phyloP scores from a whole-genome alignment of 257 asterid genomes.

The Verbena officinalis region DNA sequence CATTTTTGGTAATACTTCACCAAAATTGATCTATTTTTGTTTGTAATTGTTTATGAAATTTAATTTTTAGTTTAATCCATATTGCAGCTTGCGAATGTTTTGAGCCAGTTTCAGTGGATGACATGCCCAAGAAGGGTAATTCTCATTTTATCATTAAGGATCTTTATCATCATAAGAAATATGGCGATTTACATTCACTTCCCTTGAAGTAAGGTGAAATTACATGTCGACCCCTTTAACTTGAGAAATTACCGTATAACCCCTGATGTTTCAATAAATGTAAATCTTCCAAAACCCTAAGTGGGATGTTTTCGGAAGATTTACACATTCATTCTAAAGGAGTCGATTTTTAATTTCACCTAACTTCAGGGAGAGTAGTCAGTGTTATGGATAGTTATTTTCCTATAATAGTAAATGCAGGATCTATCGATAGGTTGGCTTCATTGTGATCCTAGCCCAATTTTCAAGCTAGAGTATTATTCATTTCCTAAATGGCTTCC shows the following conservation, averaged over 20 bases:
- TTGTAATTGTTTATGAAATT: not conserved
- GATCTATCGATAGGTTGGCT: constrained; percentile 73
- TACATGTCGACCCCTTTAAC: too few relatives aligned
- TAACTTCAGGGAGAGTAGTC: not conserved
- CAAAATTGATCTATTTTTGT: not conserved
- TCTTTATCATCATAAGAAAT: too few relatives aligned
- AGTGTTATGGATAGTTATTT: constrained; percentile 23
- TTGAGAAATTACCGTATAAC: too few relatives aligned
- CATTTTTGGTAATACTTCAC: constrained; percentile 49
- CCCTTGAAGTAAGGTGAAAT: too few relatives aligned
- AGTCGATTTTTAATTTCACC: too few relatives aligned
- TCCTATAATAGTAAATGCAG: constrained; percentile 41
- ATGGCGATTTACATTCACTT: too few relatives aligned
- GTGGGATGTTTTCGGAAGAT: too few relatives aligned
- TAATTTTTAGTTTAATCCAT: not conserved
- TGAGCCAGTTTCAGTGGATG: constrained; percentile 61
- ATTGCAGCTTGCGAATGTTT: constrained; percentile 53
- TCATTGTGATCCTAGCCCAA: constrained; percentile 58
- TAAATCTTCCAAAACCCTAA: too few relatives aligned
- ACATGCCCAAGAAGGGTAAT: constrained; percentile 73
- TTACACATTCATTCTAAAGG: too few relatives aligned
- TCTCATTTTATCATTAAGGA: too few relatives aligned
- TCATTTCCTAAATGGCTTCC: constrained; percentile 44
- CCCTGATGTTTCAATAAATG: too few relatives aligned
- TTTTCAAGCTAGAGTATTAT: constrained; percentile 56